These are phyloP conservation scores for Trichophyton benhamiae DNA, from an alignment of 2,329 filamentous ascomycete genomes.

Conservation along the genomic window DNA sequence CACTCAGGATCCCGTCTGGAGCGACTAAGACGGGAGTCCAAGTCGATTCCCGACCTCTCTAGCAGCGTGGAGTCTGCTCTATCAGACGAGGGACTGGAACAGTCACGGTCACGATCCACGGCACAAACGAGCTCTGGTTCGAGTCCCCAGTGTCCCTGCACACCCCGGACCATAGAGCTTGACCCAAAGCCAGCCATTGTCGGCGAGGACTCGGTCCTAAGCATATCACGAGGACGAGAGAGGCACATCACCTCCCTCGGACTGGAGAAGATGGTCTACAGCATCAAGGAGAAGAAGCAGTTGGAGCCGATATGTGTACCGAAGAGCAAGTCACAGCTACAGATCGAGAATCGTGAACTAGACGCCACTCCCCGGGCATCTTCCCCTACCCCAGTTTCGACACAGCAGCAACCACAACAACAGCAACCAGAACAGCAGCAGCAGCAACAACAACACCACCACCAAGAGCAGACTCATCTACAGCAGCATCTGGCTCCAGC, in stretches of 20 bases:
- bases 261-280: slow-evolving; percentile 85
- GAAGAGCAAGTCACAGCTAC: slow-evolving; percentile 32
- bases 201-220: slow-evolving; percentile 43
- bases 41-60: slow-evolving; percentile 60
- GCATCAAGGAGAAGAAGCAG: slow-evolving; percentile 72
- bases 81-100: slow-evolving; percentile 40
- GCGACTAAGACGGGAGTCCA: slow-evolving; percentile 27
- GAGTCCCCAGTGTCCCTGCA: slow-evolving; percentile 43
- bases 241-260: slow-evolving; percentile 88
- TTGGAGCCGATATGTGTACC: slow-evolving; percentile 41
- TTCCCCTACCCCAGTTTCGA: slow-evolving; percentile 30
- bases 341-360: slow-evolving; percentile 24
- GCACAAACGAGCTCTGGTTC: slow-evolving; percentile 16
- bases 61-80: slow-evolving; percentile 62
- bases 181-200: slow-evolving; percentile 48
- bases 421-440: slow-evolving; percentile 27
- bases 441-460: slow-evolving; percentile 24
- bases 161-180: slow-evolving; percentile 44
- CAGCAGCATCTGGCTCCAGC: slow-evolving; percentile 25
- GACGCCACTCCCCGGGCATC: slow-evolving; percentile 35
- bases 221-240: slow-evolving; percentile 60
- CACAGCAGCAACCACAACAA: slow-evolving; percentile 20
- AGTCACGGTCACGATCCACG: slow-evolving; percentile 3
- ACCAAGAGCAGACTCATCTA: slow-evolving; percentile 20
- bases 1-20: slow-evolving; percentile 4